Conservation (phyloP, 2,329 filamentous ascomycete species). For the Colletotrichum sp. region DNA sequence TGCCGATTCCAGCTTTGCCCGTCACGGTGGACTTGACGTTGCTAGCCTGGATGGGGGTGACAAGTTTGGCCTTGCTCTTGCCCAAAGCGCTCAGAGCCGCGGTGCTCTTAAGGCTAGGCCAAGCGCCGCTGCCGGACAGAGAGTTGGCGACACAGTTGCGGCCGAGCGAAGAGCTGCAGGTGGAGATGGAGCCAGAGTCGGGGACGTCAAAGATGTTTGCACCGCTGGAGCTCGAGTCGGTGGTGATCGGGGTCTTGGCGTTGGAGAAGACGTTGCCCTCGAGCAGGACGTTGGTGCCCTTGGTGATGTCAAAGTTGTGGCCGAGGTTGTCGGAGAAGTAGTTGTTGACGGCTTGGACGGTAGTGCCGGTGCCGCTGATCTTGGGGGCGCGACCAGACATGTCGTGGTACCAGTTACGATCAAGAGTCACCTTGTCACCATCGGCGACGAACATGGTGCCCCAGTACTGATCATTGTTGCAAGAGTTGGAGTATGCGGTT, state of each 20-base stretch:
- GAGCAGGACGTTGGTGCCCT: conserved; percentile 35
- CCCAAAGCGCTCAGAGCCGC: conserved; percentile 10
- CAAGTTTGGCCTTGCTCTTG: conserved; percentile 21
- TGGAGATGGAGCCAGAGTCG: conserved; percentile 15
- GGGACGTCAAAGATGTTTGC: conserved; percentile 26
- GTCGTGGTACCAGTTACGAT: conserved; percentile 50
- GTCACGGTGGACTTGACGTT: neutral
- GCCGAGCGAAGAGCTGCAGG: conserved; percentile 28
- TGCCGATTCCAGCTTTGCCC: neutral
- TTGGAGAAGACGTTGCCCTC: conserved; percentile 51
- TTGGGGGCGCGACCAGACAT: conserved; percentile 40
- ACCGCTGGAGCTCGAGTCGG: conserved; percentile 29
- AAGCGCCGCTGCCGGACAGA: conserved; percentile 32
- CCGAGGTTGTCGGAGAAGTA: conserved; percentile 45
- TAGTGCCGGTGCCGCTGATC: conserved; percentile 25
- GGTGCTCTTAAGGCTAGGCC: neutral
- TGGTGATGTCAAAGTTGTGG: conserved; percentile 48
- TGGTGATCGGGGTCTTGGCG: conserved; percentile 42
- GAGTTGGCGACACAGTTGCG: conserved; percentile 32
- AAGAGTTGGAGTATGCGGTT: conserved; percentile 46
- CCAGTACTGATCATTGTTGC: conserved; percentile 54
- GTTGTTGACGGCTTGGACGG: conserved; percentile 46
- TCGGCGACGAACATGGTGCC: conserved; percentile 44
- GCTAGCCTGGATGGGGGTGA: neutral
- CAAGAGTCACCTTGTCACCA: conserved; percentile 45